Evolutionary conservation across 345 rosid genomes (phyloP), one percentile per base, ranked within the genome.

Genomic region (Linum trigynum): DNA sequence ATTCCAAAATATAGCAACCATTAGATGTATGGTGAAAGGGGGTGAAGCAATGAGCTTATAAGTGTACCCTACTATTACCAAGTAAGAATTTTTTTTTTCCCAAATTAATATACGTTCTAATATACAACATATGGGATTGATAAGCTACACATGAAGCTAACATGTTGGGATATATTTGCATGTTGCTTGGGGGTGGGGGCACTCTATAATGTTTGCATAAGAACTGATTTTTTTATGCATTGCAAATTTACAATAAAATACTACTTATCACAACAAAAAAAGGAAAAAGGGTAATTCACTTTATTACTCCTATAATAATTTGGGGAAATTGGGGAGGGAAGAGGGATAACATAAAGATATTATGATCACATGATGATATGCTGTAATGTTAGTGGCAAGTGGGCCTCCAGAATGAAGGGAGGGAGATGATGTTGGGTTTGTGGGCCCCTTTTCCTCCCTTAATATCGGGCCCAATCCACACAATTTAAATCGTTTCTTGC

Each of bases 381-480:
- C n/a, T 10, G 43, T 48, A 6, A 38, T 3, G 3, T 11, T 14
- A 57, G 70, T 15, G 57, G 64, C 16, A 63, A 38, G 68, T 67
- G 75, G 68, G 60, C 45, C 67, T 1, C 5, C 32, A 23, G 32
- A 23, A 23, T 23, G 32, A 23, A 17, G 50, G 5, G 67, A 23
- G 38, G 64, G 3, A 39, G 74, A 59, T 36, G 48, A 12, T 50
- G 55, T 61, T 65, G 55, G 51, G 3, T 2, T 23, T 5, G 72
- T 59, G 76, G 69, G 66, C 39, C 63, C 72, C 66, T 35, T 23
- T 23, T n/a, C 14, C 61, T 56, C 32, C 23, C 62, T 55, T 7
- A 40, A 32, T 36, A 56, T 10, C 36, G 0, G 57, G 73, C 68
- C 39, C 41, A 5, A 0, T 2, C 9, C 62, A 23, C 32, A 23